A percentile compares a stretch with the other conserved stretches of the same genome.
These are phyloP conservation scores for Gynostemma pentaphyllum DNA, from an alignment of 306 rosid genomes.

Conservation along the genomic window DNA sequence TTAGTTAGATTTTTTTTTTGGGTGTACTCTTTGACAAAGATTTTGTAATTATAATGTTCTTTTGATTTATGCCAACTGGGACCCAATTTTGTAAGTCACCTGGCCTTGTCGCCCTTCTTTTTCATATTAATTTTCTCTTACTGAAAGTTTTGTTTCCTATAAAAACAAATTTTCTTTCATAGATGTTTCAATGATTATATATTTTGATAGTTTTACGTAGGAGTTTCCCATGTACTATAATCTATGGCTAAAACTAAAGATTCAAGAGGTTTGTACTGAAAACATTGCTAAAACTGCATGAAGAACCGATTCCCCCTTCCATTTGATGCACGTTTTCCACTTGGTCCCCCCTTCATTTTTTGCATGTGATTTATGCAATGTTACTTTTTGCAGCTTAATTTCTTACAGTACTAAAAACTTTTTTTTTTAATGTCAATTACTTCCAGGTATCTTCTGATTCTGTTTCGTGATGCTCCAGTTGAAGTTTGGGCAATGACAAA, in stretches of 20 bases:
- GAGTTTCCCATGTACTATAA: background rate
- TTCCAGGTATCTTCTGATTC: conserved; percentile 88
- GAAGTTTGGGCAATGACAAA: conserved; percentile 99
- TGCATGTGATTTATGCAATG: background rate
- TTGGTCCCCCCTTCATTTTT: background rate
- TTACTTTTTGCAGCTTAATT: background rate
- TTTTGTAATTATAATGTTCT: too few relatives aligned
- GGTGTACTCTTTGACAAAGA: too few relatives aligned
- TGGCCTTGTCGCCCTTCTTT: too few relatives aligned
- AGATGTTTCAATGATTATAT: background rate
- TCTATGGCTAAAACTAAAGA: background rate
- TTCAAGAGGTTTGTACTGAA: too few relatives aligned
- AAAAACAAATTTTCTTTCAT: background rate
- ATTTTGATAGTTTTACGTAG: background rate
- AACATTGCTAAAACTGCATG: background rate
- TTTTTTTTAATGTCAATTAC: conserved; percentile 2
- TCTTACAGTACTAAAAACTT: background rate
- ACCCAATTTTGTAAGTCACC: too few relatives aligned
- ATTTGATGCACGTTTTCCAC: background rate
- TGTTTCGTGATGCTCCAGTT: conserved; percentile 98
- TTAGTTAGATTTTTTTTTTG: too few relatives aligned
- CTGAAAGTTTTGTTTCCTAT: too few relatives aligned
- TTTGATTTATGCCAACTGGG: too few relatives aligned
- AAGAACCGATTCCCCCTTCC: background rate
- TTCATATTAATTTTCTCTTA: too few relatives aligned